phyloP scores from a whole-genome alignment of 2,329 filamentous ascomycete species.

The Lasiodiplodia gonubiensis region DNA sequence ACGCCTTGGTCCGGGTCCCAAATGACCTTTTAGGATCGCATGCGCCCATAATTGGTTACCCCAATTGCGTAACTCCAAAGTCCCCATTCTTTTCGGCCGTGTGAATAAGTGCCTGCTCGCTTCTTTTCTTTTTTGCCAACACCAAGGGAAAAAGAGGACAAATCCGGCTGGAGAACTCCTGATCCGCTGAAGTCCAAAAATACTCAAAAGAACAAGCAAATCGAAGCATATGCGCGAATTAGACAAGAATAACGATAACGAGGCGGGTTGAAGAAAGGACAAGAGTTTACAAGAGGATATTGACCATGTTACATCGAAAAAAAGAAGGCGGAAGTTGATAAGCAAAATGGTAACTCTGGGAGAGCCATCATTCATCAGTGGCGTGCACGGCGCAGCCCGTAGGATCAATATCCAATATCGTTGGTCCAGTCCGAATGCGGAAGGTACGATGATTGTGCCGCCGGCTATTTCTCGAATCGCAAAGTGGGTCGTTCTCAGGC shows the following conservation, averaged over 20 bases:
- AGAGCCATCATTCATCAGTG: conserved; percentile 9
- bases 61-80: conserved; percentile 9
- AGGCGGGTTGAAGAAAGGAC: not conserved
- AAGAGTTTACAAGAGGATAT: conserved; percentile 6
- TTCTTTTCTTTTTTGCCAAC: not conserved
- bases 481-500: conserved; percentile 15
- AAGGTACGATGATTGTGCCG: conserved; percentile 17
- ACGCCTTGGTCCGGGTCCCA: conserved; percentile 10
- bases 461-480: conserved; percentile 6
- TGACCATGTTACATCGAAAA: not conserved
- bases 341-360: not conserved
- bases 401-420: conserved; percentile 26
- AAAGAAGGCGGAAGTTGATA: not conserved
- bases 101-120: not conserved
- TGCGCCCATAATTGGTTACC: conserved; percentile 4
- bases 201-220: not conserved
- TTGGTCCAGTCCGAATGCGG: conserved; percentile 18
- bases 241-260: not conserved
- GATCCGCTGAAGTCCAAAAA: not conserved
- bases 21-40: conserved; percentile 4
- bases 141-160: not conserved
- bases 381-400: conserved; percentile 14
- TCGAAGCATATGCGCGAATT: conserved; percentile 6
- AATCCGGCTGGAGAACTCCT: not conserved
- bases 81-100: conserved; percentile 9